Percentiles rank a stretch among this genome's conserved stretches.
These are phyloP conservation scores for Urtica urens DNA, from an alignment of 306 rosid species.

Conservation along the genomic window DNA sequence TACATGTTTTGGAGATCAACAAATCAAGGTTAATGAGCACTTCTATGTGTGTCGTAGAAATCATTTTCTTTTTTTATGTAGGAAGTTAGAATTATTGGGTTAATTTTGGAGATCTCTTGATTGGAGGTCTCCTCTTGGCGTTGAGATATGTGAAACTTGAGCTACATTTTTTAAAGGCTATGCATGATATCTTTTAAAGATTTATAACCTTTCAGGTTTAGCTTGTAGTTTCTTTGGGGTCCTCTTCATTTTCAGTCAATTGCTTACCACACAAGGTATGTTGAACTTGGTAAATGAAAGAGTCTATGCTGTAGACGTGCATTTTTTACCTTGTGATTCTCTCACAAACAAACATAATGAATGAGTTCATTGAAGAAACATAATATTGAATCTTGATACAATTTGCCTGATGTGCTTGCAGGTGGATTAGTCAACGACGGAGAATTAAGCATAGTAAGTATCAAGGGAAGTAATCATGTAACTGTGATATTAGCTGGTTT, in stretches of 20 bases:
- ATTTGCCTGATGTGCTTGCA: constrained; percentile 31
- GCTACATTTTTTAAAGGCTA: too few species aligned
- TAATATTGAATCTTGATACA: background rate
- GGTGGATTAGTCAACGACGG: constrained; percentile 38
- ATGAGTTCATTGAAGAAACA: background rate
- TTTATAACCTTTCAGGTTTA: constrained; percentile 42
- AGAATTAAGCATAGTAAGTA: constrained; percentile 26
- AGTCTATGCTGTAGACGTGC: constrained; percentile 1
- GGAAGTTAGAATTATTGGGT: too few species aligned
- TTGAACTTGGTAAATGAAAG: too few species aligned
- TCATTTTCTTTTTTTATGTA: too few species aligned
- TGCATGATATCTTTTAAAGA: too few species aligned
- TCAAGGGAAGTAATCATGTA: constrained; percentile 27
- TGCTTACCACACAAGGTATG: constrained; percentile 54
- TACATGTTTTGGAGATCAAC: too few species aligned
- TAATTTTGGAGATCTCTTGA: too few species aligned
- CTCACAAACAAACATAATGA: background rate
- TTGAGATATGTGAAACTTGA: too few species aligned
- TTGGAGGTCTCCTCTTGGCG: too few species aligned
- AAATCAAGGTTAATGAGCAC: too few species aligned
- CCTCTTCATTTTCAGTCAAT: constrained; percentile 45
- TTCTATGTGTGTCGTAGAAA: too few species aligned
- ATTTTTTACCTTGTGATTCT: background rate
- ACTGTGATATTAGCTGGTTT: constrained; percentile 42
- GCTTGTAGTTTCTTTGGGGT: constrained; percentile 83